These are phyloP conservation scores for Amylocystis lapponica DNA, from an alignment of 768 basidiomycete genomes.

Conservation along the genomic window DNA sequence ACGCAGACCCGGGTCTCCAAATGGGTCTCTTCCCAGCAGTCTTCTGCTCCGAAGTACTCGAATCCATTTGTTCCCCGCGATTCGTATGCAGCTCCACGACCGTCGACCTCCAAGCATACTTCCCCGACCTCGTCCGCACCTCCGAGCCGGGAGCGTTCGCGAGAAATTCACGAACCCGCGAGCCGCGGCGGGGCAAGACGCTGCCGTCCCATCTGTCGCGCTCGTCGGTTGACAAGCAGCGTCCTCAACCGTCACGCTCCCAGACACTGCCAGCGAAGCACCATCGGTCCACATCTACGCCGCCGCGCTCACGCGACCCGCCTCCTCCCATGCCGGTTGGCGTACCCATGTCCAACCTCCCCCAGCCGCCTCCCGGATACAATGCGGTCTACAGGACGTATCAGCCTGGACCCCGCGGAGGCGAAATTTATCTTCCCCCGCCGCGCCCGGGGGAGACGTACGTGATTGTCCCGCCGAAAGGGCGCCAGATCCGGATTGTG, in stretches of 20 bases:
- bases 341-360: not conserved
- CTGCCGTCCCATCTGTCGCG: not conserved
- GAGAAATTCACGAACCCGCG: not conserved
- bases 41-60: slow-evolving; percentile 1
- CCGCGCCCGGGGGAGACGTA: slow-evolving; percentile 20
- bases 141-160: no score
- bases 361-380: slow-evolving; percentile 3
- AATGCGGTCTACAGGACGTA: slow-evolving; percentile 2
- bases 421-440: slow-evolving; percentile 17
- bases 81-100: not conserved
- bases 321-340: not conserved
- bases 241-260: slow-evolving; percentile 12
- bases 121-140: not conserved
- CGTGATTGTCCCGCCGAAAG: slow-evolving; percentile 21
- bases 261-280: slow-evolving; percentile 8
- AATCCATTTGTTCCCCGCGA: not conserved
- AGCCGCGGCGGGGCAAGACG: not conserved
- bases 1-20: slow-evolving; percentile 21
- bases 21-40: slow-evolving; percentile 22
- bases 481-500: slow-evolving; percentile 17
- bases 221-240: not conserved
- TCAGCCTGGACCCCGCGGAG: slow-evolving; percentile 4
- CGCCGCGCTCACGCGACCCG: not conserved
- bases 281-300: not conserved
- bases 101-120: not conserved